Base-by-base conservation (phyloP, 148 eudicot genomes). In the Bassia scoparia region DNA sequence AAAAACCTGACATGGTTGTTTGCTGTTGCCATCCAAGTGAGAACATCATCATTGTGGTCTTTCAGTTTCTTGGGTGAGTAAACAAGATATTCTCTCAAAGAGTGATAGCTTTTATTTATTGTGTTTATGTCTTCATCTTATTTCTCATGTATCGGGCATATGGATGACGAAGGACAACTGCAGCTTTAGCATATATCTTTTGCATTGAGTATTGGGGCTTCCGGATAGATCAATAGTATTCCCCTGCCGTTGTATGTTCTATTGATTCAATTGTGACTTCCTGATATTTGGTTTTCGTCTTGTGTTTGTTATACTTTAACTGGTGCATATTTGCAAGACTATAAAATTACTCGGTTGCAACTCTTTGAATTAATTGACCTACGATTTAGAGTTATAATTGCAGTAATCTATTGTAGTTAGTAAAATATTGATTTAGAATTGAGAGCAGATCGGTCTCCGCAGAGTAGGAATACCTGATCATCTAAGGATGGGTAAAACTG, bases 401-500 rank as follows among this genome's bases (percentile, higher is more conserved):
- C n/a, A n/a, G n/a, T n/a, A n/a, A n/a, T n/a, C n/a, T n/a, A n/a
- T n/a, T n/a, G n/a, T n/a, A n/a, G n/a, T n/a, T n/a, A n/a, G n/a
- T 95, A 95, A 79, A 78, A 88, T 46, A 86, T 97, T 80, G 99
- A 95, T 80, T 89, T 95, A 64, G 97, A 92, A n/a, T n/a, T 53
- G 99, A 95, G 88, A 95, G 99, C 93, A 95, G 83, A 95, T 87
- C 77, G n/a, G 77, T 95, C 64, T 91, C 99, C 41, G n/a, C n/a
- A 87, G 99, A 78, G 99, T n/a, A 95, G 82, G 99, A 95, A 59
- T 95, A 95, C 69, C 99, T 95, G 97, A 69, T 88, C 99, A n/a
- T 58, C 86, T 95, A 67, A 80, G 97, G 74, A 91, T n/a, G 99
- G 99, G 91, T 35, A 71, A 61, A 79, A 66, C 63, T n/a, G 46